Evolutionary conservation across 768 basidiomycete genomes (phyloP).

Genomic region (Symmetrospora coprosmae): DNA sequence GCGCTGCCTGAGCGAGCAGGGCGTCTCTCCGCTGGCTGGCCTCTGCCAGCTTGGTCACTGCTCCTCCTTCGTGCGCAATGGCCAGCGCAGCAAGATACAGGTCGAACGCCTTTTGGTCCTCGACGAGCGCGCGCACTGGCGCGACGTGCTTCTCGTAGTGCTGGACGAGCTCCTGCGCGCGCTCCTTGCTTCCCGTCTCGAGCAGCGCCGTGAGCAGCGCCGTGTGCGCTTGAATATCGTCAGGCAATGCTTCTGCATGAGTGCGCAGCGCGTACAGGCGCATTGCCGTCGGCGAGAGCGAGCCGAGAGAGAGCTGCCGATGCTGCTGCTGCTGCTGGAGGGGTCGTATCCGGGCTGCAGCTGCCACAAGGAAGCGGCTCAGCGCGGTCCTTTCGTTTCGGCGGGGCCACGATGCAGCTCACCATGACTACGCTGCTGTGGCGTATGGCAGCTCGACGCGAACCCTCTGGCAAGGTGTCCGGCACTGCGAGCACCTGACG

Average conservation of each 20-base stretch:
- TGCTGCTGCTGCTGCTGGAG: neutral
- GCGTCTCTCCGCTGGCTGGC: conserved; percentile 15
- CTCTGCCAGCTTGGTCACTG: conserved; percentile 11
- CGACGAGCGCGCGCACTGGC: neutral
- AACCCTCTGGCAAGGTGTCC: too few species aligned
- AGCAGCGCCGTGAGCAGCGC: conserved; percentile 1
- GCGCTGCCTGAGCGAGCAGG: neutral
- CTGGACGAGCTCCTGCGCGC: conserved; percentile 9
- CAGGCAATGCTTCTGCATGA: conserved; percentile 8
- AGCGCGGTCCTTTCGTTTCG: too few species aligned
- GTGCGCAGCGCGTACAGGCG: conserved; percentile 7
- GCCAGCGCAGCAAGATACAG: conserved; percentile 17
- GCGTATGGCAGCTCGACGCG: too few species aligned
- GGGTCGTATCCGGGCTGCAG: neutral
- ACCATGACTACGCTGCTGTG: too few species aligned
- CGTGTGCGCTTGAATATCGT: conserved; percentile 7
- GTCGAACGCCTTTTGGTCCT: conserved; percentile 19
- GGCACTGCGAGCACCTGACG: too few species aligned
- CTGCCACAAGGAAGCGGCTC: too few species aligned
- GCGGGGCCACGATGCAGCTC: too few species aligned
- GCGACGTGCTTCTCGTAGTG: conserved; percentile 3
- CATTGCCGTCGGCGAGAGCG: conserved; percentile 14
- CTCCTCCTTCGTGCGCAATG: conserved; percentile 11
- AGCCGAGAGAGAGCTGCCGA: neutral
- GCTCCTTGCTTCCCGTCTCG: conserved; percentile 7